These are phyloP conservation scores for Leptographium radiaticola DNA, from an alignment of 2,329 filamentous ascomycete genomes.

Conservation along the genomic window DNA sequence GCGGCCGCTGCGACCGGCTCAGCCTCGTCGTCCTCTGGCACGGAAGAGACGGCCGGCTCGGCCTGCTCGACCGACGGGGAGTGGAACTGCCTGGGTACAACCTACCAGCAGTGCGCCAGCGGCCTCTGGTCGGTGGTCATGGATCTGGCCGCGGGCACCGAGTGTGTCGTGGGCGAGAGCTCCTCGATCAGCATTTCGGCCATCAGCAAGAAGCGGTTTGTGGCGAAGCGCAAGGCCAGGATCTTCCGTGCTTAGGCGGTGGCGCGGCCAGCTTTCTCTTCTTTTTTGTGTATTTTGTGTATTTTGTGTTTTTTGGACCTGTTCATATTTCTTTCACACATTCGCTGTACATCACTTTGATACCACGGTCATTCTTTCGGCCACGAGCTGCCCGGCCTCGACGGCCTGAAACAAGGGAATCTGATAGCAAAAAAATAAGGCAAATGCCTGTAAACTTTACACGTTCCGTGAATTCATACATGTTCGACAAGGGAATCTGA, in stretches of 20 bases:
- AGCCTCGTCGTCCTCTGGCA: constrained; percentile 9
- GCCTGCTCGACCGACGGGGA: constrained; percentile 32
- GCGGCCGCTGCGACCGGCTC: neutral
- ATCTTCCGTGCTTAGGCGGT: constrained; percentile 12
- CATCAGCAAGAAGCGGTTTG: constrained; percentile 11
- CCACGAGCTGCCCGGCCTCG: neutral
- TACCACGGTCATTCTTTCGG: neutral
- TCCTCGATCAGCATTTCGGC: constrained; percentile 11
- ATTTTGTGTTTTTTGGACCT: neutral
- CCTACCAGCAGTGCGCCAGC: constrained; percentile 39
- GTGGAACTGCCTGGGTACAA: constrained; percentile 36
- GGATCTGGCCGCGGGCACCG: constrained; percentile 30
- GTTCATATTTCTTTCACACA: neutral
- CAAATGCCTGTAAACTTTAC: neutral
- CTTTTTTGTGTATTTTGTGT: neutral
- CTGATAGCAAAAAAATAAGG: neutral
- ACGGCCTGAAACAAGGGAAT: neutral
- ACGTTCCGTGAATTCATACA: too few relatives aligned
- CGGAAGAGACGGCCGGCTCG: constrained; percentile 25
- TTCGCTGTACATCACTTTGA: neutral
- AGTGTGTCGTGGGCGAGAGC: constrained; percentile 26
- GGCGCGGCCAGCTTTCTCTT: neutral
- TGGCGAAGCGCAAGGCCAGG: constrained; percentile 9
- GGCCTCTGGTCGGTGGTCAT: constrained; percentile 30
- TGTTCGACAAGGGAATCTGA: neutral